Base-by-base conservation (phyloP, 352 stramenopile species). In the Globisporangium spiculum region DNA sequence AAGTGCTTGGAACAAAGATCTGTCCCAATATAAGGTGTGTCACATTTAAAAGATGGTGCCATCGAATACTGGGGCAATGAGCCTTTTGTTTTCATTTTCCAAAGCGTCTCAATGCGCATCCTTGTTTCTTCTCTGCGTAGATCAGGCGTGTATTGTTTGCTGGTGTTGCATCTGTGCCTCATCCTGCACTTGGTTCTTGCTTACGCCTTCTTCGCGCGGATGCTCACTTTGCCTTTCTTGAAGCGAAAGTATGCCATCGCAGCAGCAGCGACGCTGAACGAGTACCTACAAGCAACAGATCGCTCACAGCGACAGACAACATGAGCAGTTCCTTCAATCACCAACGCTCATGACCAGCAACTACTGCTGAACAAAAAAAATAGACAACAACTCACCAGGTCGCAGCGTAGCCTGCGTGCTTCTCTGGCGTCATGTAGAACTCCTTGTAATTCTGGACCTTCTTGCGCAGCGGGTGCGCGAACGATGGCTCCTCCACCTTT, bases 351-450 rank as follows among this genome's bases (percentile, higher is more conserved):
- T 0, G 38, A 48, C 10, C 32, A 38, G 8, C 32, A 38, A 38
- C 32, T 38, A 38, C 1, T 34, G 5, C 18, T 32, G 18, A 20
- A 24, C 9, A n/a, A n/a, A 36, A 16, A 9, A 12, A 10, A 38
- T 10, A 3, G 32, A 38, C 5, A 6, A 27, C 9, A 24, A 22
- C 77, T 54, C 84, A 96, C 88, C 88, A 96, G 5, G 87, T 96
- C 27, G 78, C 82, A 3, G 88, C 88, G 59, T 96, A 96, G 44
- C 83, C 87, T 4, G 83, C 86, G 71, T 96, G 88, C 72, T 94
- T 96, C 60, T 87, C 77, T 26, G 88, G 88, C 6, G 88, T 94
- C 88, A 96, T 96, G 85, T 96, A 94, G 67, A 96, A 96, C 58
- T 92, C 84, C 64, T 90, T 67, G 74, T 94, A 96, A 44, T 84